Conservation (phyloP, 305 asterid species). For the Fraxinus sp. region DNA sequence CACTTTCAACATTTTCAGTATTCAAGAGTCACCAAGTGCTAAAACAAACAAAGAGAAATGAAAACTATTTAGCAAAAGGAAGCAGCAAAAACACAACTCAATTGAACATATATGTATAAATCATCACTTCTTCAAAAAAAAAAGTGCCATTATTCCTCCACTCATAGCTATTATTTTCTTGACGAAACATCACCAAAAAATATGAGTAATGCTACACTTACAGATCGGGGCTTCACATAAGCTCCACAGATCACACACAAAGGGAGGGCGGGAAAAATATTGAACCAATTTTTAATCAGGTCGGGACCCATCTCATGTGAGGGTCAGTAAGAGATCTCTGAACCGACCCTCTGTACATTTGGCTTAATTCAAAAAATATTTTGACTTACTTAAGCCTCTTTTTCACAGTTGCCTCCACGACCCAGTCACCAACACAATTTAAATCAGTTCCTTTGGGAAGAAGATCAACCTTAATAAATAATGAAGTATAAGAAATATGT, state of each 20-base stretch:
- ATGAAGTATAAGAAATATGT: slow-evolving; percentile 21
- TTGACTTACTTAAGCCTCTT: slow-evolving; percentile 87
- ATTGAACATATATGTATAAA: not conserved
- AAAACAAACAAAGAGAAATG: not conserved
- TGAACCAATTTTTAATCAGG: too few species aligned
- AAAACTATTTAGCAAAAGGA: not conserved
- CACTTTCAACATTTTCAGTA: slow-evolving; percentile 21
- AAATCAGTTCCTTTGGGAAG: slow-evolving; percentile 95
- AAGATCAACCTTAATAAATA: slow-evolving; percentile 75
- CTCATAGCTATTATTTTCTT: not conserved
- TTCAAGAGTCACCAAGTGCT: not conserved
- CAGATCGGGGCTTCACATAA: too few species aligned
- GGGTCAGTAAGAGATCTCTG: too few species aligned
- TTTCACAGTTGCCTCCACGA: slow-evolving; percentile 92
- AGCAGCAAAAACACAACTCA: not conserved
- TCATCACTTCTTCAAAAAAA: not conserved
- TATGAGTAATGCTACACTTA: not conserved
- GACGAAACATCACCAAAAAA: not conserved
- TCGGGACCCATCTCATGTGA: too few species aligned
- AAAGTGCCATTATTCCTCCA: not conserved
- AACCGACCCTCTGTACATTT: too few species aligned
- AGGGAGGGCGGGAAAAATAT: too few species aligned
- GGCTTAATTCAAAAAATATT: too few species aligned
- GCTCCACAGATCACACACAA: too few species aligned
- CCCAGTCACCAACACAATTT: slow-evolving; percentile 98